These are phyloP conservation scores for Linum usitatissimum DNA, from an alignment of 345 rosid genomes.

Conservation along the genomic window DNA sequence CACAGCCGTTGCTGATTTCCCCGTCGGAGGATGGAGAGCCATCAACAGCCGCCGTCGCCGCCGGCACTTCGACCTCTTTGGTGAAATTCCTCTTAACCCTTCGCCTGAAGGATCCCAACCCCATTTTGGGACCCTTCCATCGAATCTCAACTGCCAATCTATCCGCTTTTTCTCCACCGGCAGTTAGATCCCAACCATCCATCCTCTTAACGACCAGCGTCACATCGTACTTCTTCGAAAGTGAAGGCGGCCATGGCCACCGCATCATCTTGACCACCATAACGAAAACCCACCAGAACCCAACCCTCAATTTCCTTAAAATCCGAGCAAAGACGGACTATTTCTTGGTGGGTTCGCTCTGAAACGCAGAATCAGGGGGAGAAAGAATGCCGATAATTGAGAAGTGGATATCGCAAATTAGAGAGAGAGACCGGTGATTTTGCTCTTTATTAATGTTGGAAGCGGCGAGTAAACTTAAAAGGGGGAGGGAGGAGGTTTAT, in stretches of 20 bases:
- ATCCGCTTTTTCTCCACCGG: conserved; percentile 22
- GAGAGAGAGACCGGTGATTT: no score
- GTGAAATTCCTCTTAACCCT: conserved; percentile 77
- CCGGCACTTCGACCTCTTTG: conserved; percentile 33
- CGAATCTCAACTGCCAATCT: conserved; percentile 69
- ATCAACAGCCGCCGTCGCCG: conserved; percentile 15
- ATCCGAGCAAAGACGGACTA: no score
- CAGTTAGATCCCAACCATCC: conserved; percentile 65
- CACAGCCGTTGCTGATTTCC: no score
- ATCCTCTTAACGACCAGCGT: conserved; percentile 46
- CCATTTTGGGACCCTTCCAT: conserved; percentile 91
- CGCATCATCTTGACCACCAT: conserved; percentile 99
- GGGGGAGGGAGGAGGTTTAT: no score
- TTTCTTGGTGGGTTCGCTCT: no score
- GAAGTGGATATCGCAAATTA: no score
- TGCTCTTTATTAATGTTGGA: no score
- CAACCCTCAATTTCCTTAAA: background rate
- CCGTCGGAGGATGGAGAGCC: background rate
- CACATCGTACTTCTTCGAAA: conserved; percentile 68
- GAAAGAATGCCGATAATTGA: no score
- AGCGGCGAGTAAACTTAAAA: no score
- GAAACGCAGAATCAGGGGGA: no score
- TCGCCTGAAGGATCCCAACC: conserved; percentile 62
- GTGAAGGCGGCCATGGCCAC: conserved; percentile 89
- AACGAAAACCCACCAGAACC: no score